Percentiles rank a stretch among this genome's conserved stretches.
Conservation (phyloP, 805 yeast species). For the Schizosaccharomyces cryophilus region DNA sequence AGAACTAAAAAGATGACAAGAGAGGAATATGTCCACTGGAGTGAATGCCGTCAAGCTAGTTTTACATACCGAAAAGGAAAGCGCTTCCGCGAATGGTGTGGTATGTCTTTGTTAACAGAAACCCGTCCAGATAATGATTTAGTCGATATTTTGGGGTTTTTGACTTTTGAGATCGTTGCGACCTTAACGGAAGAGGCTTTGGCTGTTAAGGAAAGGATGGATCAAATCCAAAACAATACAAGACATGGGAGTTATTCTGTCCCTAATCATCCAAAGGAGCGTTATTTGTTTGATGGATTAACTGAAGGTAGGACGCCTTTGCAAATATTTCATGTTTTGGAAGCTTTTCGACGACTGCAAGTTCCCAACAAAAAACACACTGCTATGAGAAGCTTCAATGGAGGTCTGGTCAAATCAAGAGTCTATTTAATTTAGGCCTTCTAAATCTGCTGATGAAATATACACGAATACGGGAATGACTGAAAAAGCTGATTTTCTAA, state of each 20-base stretch:
- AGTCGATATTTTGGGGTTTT: conserved; percentile 77
- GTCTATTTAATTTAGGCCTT: not conserved
- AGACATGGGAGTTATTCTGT: conserved; percentile 25
- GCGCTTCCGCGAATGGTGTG: conserved; percentile 91
- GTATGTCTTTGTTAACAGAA: conserved; percentile 58
- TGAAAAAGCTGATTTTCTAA: not conserved
- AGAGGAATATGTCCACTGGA: conserved; percentile 96
- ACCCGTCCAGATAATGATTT: conserved; percentile 89
- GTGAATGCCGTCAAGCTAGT: conserved; percentile 92
- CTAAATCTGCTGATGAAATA: not conserved
- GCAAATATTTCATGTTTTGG: conserved; percentile 55
- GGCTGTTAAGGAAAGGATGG: conserved; percentile 24
- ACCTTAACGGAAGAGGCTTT: conserved; percentile 80
- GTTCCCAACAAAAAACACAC: conserved; percentile 28
- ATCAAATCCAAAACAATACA: conserved; percentile 19
- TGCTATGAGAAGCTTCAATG: conserved; percentile 47
- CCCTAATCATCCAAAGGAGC: conserved; percentile 24
- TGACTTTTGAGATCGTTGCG: conserved; percentile 92
- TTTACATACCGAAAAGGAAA: conserved; percentile 88
- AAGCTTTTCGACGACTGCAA: conserved; percentile 72
- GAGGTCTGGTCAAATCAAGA: conserved; percentile 29
- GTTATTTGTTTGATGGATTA: conserved; percentile 59
- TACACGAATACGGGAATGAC: not conserved
- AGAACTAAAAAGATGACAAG: conserved; percentile 81
- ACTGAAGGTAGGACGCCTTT: conserved; percentile 63